These are phyloP conservation scores for Clitopilus passeckerianus DNA, from an alignment of 768 basidiomycete species.

Conservation along the genomic window DNA sequence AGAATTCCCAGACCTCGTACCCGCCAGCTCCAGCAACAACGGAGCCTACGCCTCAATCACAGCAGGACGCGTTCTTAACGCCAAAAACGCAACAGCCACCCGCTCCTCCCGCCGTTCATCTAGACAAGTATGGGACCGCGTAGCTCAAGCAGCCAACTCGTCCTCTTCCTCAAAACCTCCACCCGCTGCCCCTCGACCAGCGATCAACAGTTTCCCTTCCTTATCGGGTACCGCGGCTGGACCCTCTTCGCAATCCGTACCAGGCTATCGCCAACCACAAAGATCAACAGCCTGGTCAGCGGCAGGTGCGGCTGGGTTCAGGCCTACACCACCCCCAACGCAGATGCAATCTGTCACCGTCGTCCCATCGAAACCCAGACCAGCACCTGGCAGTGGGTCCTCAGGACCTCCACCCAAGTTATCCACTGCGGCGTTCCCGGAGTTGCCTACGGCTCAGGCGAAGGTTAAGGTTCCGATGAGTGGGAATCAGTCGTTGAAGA, in stretches of 20 bases:
- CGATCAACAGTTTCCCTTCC: constrained; percentile 28
- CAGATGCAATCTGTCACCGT: constrained; percentile 20
- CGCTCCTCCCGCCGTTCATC: constrained; percentile 54
- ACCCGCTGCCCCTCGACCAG: constrained; percentile 14
- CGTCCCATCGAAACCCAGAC: constrained; percentile 9
- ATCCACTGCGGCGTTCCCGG: constrained; percentile 61
- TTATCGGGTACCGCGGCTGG: constrained; percentile 13
- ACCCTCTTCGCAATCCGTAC: constrained; percentile 6
- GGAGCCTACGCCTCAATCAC: constrained; percentile 76
- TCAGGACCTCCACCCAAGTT: constrained; percentile 36
- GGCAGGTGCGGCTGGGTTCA: constrained; percentile 21
- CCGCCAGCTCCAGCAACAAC: constrained; percentile 40
- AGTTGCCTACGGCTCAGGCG: constrained; percentile 44
- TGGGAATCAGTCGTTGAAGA: constrained; percentile 63
- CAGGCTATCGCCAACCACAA: constrained; percentile 32
- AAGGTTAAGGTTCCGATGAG: constrained; percentile 43
- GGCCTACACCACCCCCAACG: constrained; percentile 12
- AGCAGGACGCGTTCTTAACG: constrained; percentile 78
- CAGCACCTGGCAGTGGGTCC: constrained; percentile 10
- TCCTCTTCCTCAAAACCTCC: constrained; percentile 26
- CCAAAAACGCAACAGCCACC: constrained; percentile 67
- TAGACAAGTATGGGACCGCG: constrained; percentile 78
- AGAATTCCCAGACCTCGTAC: constrained; percentile 77
- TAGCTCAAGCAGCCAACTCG: constrained; percentile 71
- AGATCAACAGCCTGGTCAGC: constrained; percentile 56